phyloP scores from a whole-genome alignment of 2,329 filamentous ascomycete genomes.

The Scedosporium boydii region DNA sequence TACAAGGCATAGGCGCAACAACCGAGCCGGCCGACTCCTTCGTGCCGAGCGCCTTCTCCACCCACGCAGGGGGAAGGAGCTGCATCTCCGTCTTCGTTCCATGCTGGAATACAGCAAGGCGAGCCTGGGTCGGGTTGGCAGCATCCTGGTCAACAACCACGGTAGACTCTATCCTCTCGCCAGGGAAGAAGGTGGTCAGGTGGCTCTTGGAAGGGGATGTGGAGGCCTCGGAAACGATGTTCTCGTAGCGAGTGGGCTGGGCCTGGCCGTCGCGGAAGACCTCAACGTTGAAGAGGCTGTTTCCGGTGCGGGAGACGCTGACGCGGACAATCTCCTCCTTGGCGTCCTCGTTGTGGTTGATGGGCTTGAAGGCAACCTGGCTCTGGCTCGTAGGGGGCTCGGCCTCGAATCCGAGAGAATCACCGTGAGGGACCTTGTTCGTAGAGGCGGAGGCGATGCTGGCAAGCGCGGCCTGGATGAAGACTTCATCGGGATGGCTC shows the following conservation, averaged over 20 bases:
- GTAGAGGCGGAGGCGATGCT: conserved; percentile 35
- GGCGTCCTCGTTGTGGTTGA: conserved; percentile 55
- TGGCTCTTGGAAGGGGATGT: conserved; percentile 16
- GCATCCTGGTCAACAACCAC: conserved; percentile 52
- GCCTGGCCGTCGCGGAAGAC: conserved; percentile 33
- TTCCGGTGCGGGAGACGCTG: conserved; percentile 36
- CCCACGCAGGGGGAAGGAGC: conserved; percentile 63
- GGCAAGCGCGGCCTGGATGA: conserved; percentile 78
- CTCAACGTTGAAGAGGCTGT: conserved; percentile 35
- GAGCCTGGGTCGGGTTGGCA: conserved; percentile 27
- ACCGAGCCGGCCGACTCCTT: conserved; percentile 77
- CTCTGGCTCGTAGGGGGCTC: conserved; percentile 30
- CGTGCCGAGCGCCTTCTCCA: conserved; percentile 75
- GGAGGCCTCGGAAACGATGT: conserved; percentile 27
- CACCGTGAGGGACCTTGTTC: conserved; percentile 31
- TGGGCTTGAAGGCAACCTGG: conserved; percentile 40
- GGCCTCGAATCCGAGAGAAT: conserved; percentile 45
- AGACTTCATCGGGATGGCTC: conserved; percentile 59
- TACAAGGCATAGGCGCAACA: conserved; percentile 93
- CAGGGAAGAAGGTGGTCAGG: conserved; percentile 70
- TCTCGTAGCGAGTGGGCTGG: conserved; percentile 28
- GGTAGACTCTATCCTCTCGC: conserved; percentile 70
- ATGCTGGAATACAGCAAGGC: conserved; percentile 67
- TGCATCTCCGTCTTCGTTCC: conserved; percentile 49
- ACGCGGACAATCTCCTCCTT: conserved; percentile 52